These are phyloP conservation scores for Excoecaria agallocha DNA, from an alignment of 345 rosid genomes.

Conservation along the genomic window DNA sequence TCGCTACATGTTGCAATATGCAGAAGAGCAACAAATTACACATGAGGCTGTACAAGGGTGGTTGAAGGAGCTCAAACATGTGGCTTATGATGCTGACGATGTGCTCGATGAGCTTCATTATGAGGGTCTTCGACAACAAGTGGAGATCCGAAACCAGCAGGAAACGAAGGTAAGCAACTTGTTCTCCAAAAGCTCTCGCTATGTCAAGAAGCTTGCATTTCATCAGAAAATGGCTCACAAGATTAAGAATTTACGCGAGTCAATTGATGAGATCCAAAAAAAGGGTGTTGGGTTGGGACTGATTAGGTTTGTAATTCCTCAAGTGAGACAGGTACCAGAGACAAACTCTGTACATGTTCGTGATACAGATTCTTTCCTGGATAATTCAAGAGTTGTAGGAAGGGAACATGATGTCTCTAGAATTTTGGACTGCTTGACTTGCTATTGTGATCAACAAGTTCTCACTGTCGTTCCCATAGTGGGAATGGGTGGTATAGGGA, in stretches of 20 bases:
- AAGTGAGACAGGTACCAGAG: background rate
- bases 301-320: background rate
- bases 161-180: background rate
- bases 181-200: background rate
- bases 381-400: background rate
- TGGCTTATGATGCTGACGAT: constrained; percentile 4
- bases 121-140: background rate
- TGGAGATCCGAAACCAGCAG: background rate
- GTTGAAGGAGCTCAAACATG: background rate
- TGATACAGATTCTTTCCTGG: background rate
- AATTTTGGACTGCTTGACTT: background rate
- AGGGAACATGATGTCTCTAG: background rate
- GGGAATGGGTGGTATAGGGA: constrained; percentile 32
- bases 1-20: background rate
- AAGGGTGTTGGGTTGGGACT: background rate
- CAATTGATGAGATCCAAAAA: background rate
- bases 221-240: background rate
- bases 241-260: background rate
- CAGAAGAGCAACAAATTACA: background rate
- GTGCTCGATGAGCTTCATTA: background rate
- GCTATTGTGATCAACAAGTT: background rate
- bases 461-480: constrained; percentile 14
- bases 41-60: background rate
- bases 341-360: background rate
- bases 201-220: background rate